Evolutionary conservation across 306 rosid species (phyloP).

Genomic region (Spatholobus suberectus): DNA sequence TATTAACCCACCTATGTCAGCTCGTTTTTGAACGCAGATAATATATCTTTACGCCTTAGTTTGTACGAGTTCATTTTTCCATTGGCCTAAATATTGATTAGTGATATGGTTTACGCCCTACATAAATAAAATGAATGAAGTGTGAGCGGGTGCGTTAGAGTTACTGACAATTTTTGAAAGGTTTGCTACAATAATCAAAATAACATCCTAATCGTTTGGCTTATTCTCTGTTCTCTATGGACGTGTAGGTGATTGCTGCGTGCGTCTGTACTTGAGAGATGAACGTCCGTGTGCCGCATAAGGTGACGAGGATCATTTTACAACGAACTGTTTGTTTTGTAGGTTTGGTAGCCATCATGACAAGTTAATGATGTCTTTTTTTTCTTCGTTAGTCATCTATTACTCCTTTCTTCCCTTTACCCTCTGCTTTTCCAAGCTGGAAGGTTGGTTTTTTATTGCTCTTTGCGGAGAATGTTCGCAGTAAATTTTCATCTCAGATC

Average conservation of each 20-base stretch:
- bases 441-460: not conserved
- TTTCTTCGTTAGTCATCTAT: not conserved
- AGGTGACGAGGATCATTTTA: not conserved
- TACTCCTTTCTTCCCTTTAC: not conserved
- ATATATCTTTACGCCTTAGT: not conserved
- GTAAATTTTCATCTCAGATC: not conserved
- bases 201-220: not conserved
- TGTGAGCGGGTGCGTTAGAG: too few relatives aligned
- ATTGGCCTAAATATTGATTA: not conserved
- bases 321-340: not conserved
- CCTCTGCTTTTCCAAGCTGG: not conserved
- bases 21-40: not conserved
- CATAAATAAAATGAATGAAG: not conserved
- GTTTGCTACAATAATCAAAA: not conserved
- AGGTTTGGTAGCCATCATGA: not conserved
- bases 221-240: not conserved
- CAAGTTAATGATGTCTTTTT: not conserved
- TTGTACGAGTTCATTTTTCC: not conserved
- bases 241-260: slow-evolving; percentile 36
- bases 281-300: not conserved
- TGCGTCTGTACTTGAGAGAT: not conserved
- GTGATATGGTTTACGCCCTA: not conserved
- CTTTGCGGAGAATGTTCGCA: not conserved
- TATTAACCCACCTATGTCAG: not conserved
- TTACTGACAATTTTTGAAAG: not conserved